A percentile compares a stretch with the other conserved stretches of the same genome.
phyloP scores from a whole-genome alignment of 305 asterid genomes.

The Solanum hybrid region DNA sequence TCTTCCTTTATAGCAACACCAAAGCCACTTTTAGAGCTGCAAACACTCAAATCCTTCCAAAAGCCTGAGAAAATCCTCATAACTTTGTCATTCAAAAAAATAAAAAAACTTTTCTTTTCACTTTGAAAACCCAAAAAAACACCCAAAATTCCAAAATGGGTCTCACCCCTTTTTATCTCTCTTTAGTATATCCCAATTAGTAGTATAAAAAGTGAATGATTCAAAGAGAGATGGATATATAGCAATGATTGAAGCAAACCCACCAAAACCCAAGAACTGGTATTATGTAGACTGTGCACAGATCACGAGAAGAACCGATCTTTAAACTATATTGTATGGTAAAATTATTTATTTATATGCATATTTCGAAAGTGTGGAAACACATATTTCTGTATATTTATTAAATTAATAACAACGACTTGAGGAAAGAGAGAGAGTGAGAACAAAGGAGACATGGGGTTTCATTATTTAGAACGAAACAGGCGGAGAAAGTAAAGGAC shows the following conservation, averaged over 20 bases:
- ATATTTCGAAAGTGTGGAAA: neutral
- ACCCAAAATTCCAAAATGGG: conserved; percentile 5
- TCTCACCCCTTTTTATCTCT: neutral
- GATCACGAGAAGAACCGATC: conserved; percentile 17
- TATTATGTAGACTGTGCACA: conserved; percentile 12
- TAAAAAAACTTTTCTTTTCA: neutral
- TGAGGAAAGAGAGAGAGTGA: conserved; percentile 8
- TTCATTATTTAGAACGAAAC: conserved; percentile 23
- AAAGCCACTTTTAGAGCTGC: conserved; percentile 24
- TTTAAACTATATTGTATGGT: neutral
- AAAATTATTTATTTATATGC: neutral
- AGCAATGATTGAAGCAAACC: conserved; percentile 9
- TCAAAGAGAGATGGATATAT: conserved; percentile 15
- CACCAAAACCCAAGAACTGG: conserved; percentile 12
- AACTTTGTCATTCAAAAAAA: conserved; percentile 28
- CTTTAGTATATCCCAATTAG: neutral
- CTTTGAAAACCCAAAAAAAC: conserved; percentile 12
- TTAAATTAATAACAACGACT: neutral
- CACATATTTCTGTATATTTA: neutral
- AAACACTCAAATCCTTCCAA: conserved; percentile 23
- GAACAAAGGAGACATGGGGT: neutral
- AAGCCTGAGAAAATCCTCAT: conserved; percentile 35
- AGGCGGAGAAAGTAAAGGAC: conserved; percentile 40
- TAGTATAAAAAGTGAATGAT: neutral
- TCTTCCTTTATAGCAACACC: conserved; percentile 19